Evolutionary conservation across 345 rosid species (phyloP).

Genomic region (Linum lewisii): DNA sequence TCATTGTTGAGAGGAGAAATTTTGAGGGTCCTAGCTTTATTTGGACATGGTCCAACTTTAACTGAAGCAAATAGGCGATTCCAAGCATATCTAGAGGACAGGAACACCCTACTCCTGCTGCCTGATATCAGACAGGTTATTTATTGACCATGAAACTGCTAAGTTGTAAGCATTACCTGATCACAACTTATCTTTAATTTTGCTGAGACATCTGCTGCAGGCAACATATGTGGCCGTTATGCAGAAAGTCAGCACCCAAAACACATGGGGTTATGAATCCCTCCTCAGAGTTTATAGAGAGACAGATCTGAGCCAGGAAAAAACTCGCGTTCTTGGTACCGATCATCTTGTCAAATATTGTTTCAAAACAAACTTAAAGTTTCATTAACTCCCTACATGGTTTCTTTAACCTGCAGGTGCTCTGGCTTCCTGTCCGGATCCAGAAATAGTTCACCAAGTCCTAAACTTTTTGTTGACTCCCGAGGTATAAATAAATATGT

Average conservation of each 20-base stretch:
- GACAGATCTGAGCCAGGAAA: conserved; percentile 93
- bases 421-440: conserved; percentile 60
- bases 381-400: neutral
- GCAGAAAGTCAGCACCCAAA: conserved; percentile 53
- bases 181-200: conserved; percentile 1
- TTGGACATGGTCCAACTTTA: conserved; percentile 62
- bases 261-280: conserved; percentile 64
- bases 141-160: conserved; percentile 10
- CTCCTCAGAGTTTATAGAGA: conserved; percentile 78
- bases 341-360: neutral
- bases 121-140: conserved; percentile 74
- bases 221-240: conserved; percentile 85
- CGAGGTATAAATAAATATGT: conserved; percentile 42
- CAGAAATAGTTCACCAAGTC: conserved; percentile 48
- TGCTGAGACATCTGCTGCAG: conserved; percentile 32
- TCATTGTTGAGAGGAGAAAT: conserved; percentile 93
- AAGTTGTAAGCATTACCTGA: neutral
- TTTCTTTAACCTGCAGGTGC: conserved; percentile 39
- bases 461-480: conserved; percentile 63
- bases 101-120: conserved; percentile 69
- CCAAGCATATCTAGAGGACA: conserved; percentile 61
- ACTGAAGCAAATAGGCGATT: conserved; percentile 64
- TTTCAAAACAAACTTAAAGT: neutral
- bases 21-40: conserved; percentile 60
- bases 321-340: conserved; percentile 79